Conservation (phyloP, 1,284 basidiomycete genomes). For the Meripilus lineatus region DNA sequence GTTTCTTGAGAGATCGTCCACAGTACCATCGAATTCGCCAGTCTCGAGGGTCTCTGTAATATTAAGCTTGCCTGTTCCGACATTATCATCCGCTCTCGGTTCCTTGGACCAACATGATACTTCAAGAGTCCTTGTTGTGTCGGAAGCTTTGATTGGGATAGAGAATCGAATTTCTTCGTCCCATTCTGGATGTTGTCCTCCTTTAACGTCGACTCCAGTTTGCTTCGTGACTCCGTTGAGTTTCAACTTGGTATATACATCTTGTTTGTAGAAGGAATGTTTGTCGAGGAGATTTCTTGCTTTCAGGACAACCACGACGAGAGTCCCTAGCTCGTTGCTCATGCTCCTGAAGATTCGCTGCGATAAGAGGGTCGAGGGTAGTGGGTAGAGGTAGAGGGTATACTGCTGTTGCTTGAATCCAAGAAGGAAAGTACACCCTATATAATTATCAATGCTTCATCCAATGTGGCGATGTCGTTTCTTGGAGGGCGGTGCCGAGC, state of each 20-base stretch:
- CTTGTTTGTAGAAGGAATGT: constrained; percentile 73
- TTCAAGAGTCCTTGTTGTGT: constrained; percentile 52
- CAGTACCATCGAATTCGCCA: constrained; percentile 80
- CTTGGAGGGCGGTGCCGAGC: too few relatives aligned
- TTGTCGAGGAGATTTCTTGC: constrained; percentile 67
- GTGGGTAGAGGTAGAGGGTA: not conserved
- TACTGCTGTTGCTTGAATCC: too few relatives aligned
- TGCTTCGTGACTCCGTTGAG: constrained; percentile 44
- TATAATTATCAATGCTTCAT: not conserved
- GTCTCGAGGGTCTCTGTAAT: constrained; percentile 61
- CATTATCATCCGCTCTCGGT: constrained; percentile 48
- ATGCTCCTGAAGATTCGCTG: constrained; percentile 7
- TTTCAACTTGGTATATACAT: constrained; percentile 55
- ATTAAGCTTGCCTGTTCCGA: constrained; percentile 60
- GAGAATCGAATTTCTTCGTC: constrained; percentile 66
- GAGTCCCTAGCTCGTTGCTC: constrained; percentile 49
- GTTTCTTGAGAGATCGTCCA: not conserved
- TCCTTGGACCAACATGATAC: constrained; percentile 66
- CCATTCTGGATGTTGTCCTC: constrained; percentile 77
- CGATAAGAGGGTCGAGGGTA: not conserved
- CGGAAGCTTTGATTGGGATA: constrained; percentile 40
- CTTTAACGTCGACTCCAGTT: constrained; percentile 61
- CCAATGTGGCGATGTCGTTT: too few relatives aligned
- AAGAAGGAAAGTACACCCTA: not conserved
- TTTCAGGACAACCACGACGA: constrained; percentile 72